Percentiles rank a stretch among this genome's conserved stretches.
Evolutionary conservation across 805 yeast species (phyloP).

Genomic region (Wickerhamiella sorbophila): DNA sequence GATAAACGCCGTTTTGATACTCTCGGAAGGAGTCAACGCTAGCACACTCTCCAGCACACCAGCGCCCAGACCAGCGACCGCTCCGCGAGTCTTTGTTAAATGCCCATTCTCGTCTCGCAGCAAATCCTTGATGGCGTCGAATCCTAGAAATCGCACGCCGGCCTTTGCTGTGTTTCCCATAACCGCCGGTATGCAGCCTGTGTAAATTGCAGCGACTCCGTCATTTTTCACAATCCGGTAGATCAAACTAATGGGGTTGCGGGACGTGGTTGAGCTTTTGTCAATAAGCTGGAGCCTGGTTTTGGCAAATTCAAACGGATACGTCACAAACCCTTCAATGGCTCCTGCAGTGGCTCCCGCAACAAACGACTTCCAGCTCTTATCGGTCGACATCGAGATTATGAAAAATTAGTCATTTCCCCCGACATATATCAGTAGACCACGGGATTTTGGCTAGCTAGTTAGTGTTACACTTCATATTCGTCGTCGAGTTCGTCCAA

Average conservation of each 20-base stretch:
- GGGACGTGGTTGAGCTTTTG: conserved; percentile 31
- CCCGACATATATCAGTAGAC: too few species aligned
- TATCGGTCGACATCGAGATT: neutral
- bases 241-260: conserved; percentile 75
- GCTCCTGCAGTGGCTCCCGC: conserved; percentile 36
- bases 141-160: conserved; percentile 86
- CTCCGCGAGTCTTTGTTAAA: conserved; percentile 80
- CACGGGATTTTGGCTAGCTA: too few species aligned
- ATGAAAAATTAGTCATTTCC: too few species aligned
- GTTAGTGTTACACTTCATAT: conserved; percentile 4
- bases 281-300: conserved; percentile 67
- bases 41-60: conserved; percentile 82
- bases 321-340: conserved; percentile 72
- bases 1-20: conserved; percentile 87
- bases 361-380: conserved; percentile 27
- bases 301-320: conserved; percentile 95
- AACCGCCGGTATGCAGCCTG: conserved; percentile 94
- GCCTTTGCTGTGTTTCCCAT: conserved; percentile 95
- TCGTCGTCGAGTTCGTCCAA: conserved; percentile 6
- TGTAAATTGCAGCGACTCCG: conserved; percentile 67
- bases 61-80: conserved; percentile 88
- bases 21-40: conserved; percentile 95
- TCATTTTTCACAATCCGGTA: conserved; percentile 60
- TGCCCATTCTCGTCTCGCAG: conserved; percentile 76
- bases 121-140: conserved; percentile 67